A percentile compares a stretch with the other conserved stretches of the same genome.
Conservation (phyloP, 352 stramenopile genomes). For the Aphanomyces invadans region DNA sequence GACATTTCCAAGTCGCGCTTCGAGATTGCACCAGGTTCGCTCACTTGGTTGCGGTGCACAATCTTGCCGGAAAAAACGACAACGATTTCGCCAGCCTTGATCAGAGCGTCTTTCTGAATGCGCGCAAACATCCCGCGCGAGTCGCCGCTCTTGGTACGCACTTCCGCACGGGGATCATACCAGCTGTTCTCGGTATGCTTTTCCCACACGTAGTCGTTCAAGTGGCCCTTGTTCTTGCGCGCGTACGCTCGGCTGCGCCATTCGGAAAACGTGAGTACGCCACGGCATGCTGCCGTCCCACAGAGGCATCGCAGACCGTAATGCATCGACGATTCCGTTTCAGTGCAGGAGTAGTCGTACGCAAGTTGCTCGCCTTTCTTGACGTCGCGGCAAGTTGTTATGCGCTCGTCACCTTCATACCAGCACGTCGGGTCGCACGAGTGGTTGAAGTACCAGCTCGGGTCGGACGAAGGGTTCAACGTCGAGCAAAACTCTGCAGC, state of each 20-base stretch:
- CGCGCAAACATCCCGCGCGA: constrained; percentile 19
- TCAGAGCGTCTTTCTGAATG: constrained; percentile 21
- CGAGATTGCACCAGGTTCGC: constrained; percentile 14
- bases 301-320: constrained; percentile 21
- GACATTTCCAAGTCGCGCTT: constrained; percentile 26
- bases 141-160: constrained; percentile 3
- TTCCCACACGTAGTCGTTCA: constrained; percentile 23
- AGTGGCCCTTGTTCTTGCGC: constrained; percentile 19
- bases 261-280: constrained; percentile 23
- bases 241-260: constrained; percentile 19
- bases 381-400: constrained; percentile 21
- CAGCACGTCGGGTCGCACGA: constrained; percentile 24
- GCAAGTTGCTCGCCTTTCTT: constrained; percentile 25
- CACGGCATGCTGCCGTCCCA: constrained; percentile 17
- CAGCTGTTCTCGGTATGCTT: constrained; percentile 24
- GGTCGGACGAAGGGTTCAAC: constrained; percentile 13
- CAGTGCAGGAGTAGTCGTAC: constrained; percentile 25
- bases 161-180: constrained; percentile 21
- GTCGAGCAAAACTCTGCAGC: constrained; percentile 22
- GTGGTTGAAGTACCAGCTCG: constrained; percentile 26
- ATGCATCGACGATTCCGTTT: constrained; percentile 26
- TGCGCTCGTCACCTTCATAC: constrained; percentile 31
- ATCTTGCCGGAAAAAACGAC: constrained; percentile 24
- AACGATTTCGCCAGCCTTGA: constrained; percentile 21
- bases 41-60: constrained; percentile 20